Evolutionary conservation across 306 rosid species (phyloP).

Genomic region (Clitoria ternatea): DNA sequence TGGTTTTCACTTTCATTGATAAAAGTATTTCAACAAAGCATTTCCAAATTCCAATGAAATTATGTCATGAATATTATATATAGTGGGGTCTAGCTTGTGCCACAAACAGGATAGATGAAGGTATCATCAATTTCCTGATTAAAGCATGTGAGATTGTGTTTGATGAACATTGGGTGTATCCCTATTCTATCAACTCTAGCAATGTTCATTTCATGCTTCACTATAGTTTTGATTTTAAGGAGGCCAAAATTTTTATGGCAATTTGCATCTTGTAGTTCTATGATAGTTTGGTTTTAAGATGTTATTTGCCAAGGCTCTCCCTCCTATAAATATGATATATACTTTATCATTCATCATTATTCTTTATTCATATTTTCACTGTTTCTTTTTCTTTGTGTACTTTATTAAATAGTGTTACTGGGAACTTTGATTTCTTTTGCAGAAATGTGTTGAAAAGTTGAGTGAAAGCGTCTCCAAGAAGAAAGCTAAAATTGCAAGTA

Average conservation of each 20-base stretch:
- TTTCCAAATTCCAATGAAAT: background rate
- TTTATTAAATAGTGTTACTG: background rate
- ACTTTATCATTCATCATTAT: background rate
- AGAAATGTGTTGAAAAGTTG: constrained; percentile 50
- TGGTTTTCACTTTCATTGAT: background rate
- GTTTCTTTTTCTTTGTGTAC: background rate
- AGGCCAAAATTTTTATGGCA: background rate
- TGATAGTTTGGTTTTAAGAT: background rate
- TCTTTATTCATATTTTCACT: background rate
- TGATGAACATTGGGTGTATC: background rate
- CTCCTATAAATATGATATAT: background rate
- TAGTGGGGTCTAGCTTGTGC: background rate
- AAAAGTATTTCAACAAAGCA: background rate
- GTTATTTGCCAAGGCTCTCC: background rate
- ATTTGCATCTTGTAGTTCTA: background rate
- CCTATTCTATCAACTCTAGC: background rate
- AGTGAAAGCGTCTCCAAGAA: constrained; percentile 38
- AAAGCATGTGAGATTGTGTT: background rate
- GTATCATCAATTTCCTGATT: background rate
- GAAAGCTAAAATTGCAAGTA: constrained; percentile 48
- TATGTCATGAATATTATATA: background rate
- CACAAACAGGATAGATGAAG: background rate
- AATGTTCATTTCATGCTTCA: background rate
- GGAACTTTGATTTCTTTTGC: constrained; percentile 28
- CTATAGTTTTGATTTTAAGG: background rate